Percentiles rank a stretch among this genome's conserved stretches.
Conservation (phyloP, 345 rosid species). For the Anastatica hierochuntica region DNA sequence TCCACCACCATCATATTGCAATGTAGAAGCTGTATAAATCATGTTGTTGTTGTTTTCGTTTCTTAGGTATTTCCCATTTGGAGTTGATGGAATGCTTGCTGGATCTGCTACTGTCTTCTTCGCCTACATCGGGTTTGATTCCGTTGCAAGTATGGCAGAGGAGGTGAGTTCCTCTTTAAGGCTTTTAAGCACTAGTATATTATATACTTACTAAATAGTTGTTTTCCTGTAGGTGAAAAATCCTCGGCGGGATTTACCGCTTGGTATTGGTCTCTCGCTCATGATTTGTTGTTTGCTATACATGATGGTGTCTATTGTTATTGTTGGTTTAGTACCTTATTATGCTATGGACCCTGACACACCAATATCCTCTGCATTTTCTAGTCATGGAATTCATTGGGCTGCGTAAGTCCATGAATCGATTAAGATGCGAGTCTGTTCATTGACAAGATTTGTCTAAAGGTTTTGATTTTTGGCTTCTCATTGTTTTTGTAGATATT, state of each 20-base stretch:
- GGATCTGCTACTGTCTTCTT: constrained; percentile 97
- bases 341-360: constrained; percentile 96
- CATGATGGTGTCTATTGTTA: constrained; percentile 83
- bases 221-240: constrained; percentile 91
- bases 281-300: constrained; percentile 71
- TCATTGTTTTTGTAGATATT: constrained; percentile 39
- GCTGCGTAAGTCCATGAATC: constrained; percentile 62
- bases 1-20: background rate
- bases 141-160: constrained; percentile 99
- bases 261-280: constrained; percentile 77
- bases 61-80: constrained; percentile 74
- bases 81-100: constrained; percentile 92
- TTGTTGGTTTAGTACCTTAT: constrained; percentile 95
- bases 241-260: constrained; percentile 89
- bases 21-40: background rate
- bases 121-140: constrained; percentile 86
- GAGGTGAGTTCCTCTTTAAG: too few species aligned
- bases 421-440: too few species aligned
- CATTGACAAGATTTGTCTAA: too few species aligned
- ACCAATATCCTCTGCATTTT: constrained; percentile 97
- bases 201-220: too few species aligned
- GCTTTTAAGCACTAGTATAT: too few species aligned
- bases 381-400: constrained; percentile 85
- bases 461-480: too few species aligned
- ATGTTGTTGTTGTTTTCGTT: background rate